These are phyloP conservation scores for Fusarium buxicola DNA, from an alignment of 2,329 filamentous ascomycete genomes.

Conservation along the genomic window DNA sequence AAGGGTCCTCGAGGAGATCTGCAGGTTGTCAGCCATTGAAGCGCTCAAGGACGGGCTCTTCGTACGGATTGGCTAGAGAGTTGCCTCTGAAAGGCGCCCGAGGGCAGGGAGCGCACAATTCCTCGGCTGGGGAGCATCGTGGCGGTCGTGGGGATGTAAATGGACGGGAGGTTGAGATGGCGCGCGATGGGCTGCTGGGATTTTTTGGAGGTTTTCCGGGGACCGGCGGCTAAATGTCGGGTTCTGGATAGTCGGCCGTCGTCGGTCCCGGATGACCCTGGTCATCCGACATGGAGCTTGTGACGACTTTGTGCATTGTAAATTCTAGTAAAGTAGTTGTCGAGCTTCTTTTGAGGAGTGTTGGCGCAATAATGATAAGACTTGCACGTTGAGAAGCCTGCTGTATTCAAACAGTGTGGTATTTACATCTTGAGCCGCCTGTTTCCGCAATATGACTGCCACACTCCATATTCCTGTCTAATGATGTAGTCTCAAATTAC, in stretches of 20 bases:
- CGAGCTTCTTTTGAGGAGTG: too few relatives aligned
- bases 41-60: neutral
- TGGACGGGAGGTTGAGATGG: slow-evolving; percentile 28
- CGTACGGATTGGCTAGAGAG: slow-evolving; percentile 48
- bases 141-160: slow-evolving; percentile 41
- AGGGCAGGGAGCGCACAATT: slow-evolving; percentile 55
- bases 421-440: slow-evolving; percentile 40
- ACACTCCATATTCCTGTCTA: slow-evolving; percentile 40
- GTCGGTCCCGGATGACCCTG: slow-evolving; percentile 21
- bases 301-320: slow-evolving; percentile 14
- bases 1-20: slow-evolving; percentile 45
- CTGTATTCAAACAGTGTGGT: slow-evolving; percentile 18
- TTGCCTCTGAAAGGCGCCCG: slow-evolving; percentile 48
- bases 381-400: slow-evolving; percentile 5
- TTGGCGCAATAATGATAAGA: too few relatives aligned
- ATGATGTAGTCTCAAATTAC: slow-evolving; percentile 42
- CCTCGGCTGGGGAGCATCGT: slow-evolving; percentile 61
- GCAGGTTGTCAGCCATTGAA: slow-evolving; percentile 22
- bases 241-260: slow-evolving; percentile 30
- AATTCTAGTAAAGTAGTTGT: neutral
- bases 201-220: slow-evolving; percentile 46
- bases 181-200: slow-evolving; percentile 33
- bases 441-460: slow-evolving; percentile 21
- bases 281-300: slow-evolving; percentile 21
- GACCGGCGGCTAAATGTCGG: slow-evolving; percentile 53